A percentile compares a stretch with the other conserved stretches of the same genome.
phyloP scores from a whole-genome alignment of 768 basidiomycete species.

The Strobilomyces dryophilus region DNA sequence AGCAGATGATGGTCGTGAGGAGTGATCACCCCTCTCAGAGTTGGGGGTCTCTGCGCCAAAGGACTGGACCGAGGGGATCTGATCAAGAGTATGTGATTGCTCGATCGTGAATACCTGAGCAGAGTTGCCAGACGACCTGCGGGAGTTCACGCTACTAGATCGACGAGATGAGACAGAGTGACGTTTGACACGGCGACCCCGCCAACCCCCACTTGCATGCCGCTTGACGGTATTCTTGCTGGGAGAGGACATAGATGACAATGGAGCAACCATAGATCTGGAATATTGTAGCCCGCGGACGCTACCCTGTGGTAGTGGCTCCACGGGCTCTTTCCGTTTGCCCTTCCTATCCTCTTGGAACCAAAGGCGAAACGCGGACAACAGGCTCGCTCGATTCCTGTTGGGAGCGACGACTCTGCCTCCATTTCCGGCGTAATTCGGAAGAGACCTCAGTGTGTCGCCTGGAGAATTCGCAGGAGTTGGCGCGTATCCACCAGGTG shows the following conservation, averaged over 20 bases:
- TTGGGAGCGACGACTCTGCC: conserved; percentile 35
- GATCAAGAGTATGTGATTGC: conserved; percentile 43
- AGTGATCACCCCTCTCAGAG: conserved; percentile 74
- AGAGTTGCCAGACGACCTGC: conserved; percentile 59
- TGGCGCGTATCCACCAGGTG: conserved; percentile 32
- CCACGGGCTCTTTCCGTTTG: conserved; percentile 60
- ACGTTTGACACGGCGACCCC: conserved; percentile 57
- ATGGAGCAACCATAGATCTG: conserved; percentile 23
- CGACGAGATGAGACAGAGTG: conserved; percentile 77
- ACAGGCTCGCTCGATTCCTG: conserved; percentile 72
- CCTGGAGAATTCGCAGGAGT: conserved; percentile 54
- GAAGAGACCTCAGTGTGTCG: conserved; percentile 46
- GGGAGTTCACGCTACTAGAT: conserved; percentile 89
- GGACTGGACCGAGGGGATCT: conserved; percentile 63
- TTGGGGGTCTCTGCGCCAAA: conserved; percentile 83
- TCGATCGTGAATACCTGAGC: conserved; percentile 48
- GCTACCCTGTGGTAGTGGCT: conserved; percentile 19
- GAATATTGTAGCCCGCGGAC: conserved; percentile 21
- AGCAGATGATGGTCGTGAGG: conserved; percentile 82
- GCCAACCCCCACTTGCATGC: conserved; percentile 42
- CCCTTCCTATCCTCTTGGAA: conserved; percentile 90
- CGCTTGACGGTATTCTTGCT: conserved; percentile 44
- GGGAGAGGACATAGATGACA: conserved; percentile 27
- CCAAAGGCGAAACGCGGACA: conserved; percentile 86
- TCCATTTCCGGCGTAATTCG: conserved; percentile 33